These are phyloP conservation scores for Gossypium gossypioides DNA, from an alignment of 441 rosid species.

Conservation along the genomic window DNA sequence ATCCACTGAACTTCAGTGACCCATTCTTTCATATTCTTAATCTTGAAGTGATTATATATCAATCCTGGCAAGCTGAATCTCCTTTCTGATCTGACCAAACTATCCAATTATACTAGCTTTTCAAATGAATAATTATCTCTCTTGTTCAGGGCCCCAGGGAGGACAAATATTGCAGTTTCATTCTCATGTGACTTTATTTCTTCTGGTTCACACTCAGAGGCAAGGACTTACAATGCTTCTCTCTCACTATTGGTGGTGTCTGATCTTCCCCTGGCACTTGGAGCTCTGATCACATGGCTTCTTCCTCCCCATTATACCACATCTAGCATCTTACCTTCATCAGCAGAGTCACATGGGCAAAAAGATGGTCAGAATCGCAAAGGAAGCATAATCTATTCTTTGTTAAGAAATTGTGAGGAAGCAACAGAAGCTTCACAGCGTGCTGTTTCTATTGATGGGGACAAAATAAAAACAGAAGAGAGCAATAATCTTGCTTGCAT, in stretches of 20 bases:
- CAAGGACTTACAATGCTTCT: conserved; percentile 61
- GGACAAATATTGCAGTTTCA: conserved; percentile 49
- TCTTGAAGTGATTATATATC: conserved; percentile 11
- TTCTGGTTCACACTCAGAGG: conserved; percentile 52
- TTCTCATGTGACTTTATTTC: conserved; percentile 79
- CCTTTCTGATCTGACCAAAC: conserved; percentile 5
- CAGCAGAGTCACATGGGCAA: conserved; percentile 39
- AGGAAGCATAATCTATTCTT: conserved; percentile 58
- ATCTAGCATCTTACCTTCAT: conserved; percentile 59
- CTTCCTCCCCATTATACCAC: conserved; percentile 83
- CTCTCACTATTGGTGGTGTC: conserved; percentile 56
- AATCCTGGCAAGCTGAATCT: conserved; percentile 9
- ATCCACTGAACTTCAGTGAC: neutral
- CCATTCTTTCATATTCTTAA: conserved; percentile 4
- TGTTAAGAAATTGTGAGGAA: conserved; percentile 51
- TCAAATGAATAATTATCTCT: conserved; percentile 24
- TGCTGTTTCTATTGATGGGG: conserved; percentile 51
- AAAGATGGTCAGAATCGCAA: conserved; percentile 54
- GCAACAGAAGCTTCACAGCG: conserved; percentile 40
- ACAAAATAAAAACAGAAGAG: conserved; percentile 58
- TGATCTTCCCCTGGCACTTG: conserved; percentile 84
- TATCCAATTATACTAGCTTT: conserved; percentile 7
- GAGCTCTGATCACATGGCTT: conserved; percentile 80
- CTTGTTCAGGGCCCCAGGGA: conserved; percentile 67
- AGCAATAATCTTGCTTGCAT: conserved; percentile 74